Evolutionary conservation across 306 rosid species (phyloP).

Genomic region (Coriaria nepalensis): DNA sequence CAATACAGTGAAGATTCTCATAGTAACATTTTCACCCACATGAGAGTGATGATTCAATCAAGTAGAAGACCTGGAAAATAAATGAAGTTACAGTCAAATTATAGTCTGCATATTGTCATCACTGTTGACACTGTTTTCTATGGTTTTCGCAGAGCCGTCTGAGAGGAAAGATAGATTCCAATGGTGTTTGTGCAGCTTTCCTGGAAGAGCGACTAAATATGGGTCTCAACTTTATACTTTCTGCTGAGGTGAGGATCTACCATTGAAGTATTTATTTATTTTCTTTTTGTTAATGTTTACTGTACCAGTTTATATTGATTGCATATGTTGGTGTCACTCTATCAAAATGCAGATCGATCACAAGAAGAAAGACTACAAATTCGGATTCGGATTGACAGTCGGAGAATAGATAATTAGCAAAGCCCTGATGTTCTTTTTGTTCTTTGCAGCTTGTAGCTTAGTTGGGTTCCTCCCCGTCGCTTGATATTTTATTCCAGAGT

Average conservation of each 20-base stretch:
- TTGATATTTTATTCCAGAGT: slow-evolving; percentile 10
- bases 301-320: slow-evolving; percentile 1
- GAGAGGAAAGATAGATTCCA: slow-evolving; percentile 87
- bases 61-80: too few species aligned
- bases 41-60: too few species aligned
- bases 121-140: too few species aligned
- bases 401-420: slow-evolving; percentile 47
- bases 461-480: slow-evolving; percentile 4
- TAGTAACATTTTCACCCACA: too few species aligned
- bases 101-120: too few species aligned
- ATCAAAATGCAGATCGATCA: slow-evolving; percentile 65
- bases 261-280: background rate
- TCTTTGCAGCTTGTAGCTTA: slow-evolving; percentile 5
- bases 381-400: slow-evolving; percentile 93
- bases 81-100: too few species aligned
- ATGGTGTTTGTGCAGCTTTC: slow-evolving; percentile 53
- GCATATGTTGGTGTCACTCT: background rate
- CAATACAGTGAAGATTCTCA: too few species aligned
- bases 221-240: slow-evolving; percentile 64
- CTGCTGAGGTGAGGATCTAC: slow-evolving; percentile 40
- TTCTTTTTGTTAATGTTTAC: background rate
- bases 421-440: slow-evolving; percentile 1
- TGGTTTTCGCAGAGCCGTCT: slow-evolving; percentile 55
- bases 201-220: slow-evolving; percentile 81
- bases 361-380: slow-evolving; percentile 89